These are phyloP conservation scores for Tephrocybe sp. DNA, from an alignment of 768 basidiomycete species.

Conservation along the genomic window DNA sequence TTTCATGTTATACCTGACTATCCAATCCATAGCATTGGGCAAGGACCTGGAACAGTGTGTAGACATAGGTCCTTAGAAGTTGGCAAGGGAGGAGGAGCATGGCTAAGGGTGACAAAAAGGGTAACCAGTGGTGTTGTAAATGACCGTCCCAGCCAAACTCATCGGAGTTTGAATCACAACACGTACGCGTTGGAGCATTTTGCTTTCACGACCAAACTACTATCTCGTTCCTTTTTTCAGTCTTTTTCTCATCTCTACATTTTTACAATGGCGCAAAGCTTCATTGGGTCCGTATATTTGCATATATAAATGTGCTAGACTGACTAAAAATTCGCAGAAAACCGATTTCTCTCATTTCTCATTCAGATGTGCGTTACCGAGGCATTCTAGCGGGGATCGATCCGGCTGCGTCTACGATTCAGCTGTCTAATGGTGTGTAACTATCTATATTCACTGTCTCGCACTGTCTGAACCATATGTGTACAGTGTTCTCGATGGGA, in stretches of 20 bases:
- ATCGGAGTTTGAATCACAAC: slow-evolving; percentile 24
- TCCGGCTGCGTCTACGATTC: slow-evolving; percentile 78
- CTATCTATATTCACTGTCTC: neutral
- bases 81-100: no score
- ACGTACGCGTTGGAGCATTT: no score
- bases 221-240: neutral
- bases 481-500: slow-evolving; percentile 80
- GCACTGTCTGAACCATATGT: slow-evolving; percentile 10
- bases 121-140: no score
- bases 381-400: slow-evolving; percentile 88
- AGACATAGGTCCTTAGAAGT: no score
- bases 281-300: slow-evolving; percentile 50
- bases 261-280: slow-evolving; percentile 64
- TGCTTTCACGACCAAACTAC: neutral
- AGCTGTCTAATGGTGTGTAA: slow-evolving; percentile 15
- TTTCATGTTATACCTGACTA: no score
- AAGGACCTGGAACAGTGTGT: no score
- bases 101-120: no score
- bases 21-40: no score
- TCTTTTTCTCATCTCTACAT: neutral
- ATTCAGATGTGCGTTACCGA: slow-evolving; percentile 88
- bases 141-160: neutral
- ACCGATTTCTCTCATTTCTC: slow-evolving; percentile 87
- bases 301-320: neutral
- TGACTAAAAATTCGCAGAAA: slow-evolving; percentile 47